Conservation (phyloP, 495 filamentous ascomycete genomes). For the Xylaria sp. region DNA sequence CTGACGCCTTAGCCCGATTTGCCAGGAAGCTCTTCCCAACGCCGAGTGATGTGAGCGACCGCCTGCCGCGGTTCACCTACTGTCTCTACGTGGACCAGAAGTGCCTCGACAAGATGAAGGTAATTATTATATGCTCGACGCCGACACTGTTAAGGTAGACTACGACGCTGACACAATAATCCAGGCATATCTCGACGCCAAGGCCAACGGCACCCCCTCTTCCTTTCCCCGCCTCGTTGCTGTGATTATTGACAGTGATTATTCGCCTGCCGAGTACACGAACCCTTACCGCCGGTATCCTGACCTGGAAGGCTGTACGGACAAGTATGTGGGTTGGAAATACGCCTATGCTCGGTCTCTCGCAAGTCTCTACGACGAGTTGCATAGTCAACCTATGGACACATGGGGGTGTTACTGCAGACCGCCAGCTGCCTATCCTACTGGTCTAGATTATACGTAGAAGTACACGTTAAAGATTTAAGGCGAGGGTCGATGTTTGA, state of each 20-base stretch:
- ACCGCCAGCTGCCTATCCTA: too few species aligned
- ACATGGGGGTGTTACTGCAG: too few species aligned
- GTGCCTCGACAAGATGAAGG: conserved; percentile 12
- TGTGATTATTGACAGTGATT: not conserved
- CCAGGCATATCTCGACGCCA: not conserved
- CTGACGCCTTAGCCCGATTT: not conserved
- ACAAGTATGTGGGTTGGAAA: not conserved
- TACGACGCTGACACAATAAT: too few species aligned
- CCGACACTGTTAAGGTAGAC: too few species aligned
- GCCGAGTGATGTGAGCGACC: not conserved
- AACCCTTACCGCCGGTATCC: not conserved
- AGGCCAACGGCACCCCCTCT: not conserved
- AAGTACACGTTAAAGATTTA: too few species aligned
- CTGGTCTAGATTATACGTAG: too few species aligned
- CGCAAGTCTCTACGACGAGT: too few species aligned
- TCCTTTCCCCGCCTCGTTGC: not conserved
- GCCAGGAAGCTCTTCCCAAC: not conserved
- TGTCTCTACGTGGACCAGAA: conserved; percentile 19
- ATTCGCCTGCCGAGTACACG: not conserved
- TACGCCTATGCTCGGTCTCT: too few species aligned
- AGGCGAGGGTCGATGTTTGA: too few species aligned
- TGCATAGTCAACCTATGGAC: too few species aligned
- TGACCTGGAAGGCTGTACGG: not conserved
- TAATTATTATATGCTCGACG: too few species aligned
- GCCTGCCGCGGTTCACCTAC: conserved; percentile 1